These are phyloP conservation scores for Sphaceloma murrayae DNA, from an alignment of 2,329 filamentous ascomycete genomes.

Conservation along the genomic window DNA sequence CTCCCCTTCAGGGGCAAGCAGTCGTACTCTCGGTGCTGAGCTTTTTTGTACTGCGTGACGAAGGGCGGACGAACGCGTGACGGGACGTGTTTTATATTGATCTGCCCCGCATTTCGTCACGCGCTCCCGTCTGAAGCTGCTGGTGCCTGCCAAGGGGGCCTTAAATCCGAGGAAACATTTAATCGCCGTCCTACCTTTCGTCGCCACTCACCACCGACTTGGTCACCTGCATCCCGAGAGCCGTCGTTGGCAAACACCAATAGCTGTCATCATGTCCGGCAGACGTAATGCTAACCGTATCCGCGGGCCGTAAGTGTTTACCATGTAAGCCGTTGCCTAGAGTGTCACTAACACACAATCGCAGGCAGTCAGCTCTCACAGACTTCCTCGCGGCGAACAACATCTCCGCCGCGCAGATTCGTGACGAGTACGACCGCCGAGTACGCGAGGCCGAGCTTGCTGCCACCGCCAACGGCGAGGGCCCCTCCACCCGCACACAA, in stretches of 20 bases:
- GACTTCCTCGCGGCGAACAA: conserved; percentile 63
- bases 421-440: conserved; percentile 49
- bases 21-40: too few species aligned
- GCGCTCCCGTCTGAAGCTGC: too few species aligned
- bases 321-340: not conserved
- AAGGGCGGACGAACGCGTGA: too few species aligned
- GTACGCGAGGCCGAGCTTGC: conserved; percentile 40
- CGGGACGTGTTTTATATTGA: too few species aligned
- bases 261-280: conserved; percentile 26
- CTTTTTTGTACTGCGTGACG: too few species aligned
- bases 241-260: not conserved
- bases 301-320: conserved; percentile 44
- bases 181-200: too few species aligned
- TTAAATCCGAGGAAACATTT: too few species aligned
- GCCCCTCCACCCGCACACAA: conserved; percentile 28
- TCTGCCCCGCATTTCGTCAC: too few species aligned
- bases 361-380: conserved; percentile 54
- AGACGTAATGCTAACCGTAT: conserved; percentile 38
- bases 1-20: too few species aligned
- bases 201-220: not conserved
- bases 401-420: conserved; percentile 58
- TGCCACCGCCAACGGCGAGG: conserved; percentile 29
- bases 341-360: conserved; percentile 14
- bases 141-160: too few species aligned
- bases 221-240: too few species aligned